phyloP scores from a whole-genome alignment of 352 stramenopile genomes.

The Elongisporangium prolatum region DNA sequence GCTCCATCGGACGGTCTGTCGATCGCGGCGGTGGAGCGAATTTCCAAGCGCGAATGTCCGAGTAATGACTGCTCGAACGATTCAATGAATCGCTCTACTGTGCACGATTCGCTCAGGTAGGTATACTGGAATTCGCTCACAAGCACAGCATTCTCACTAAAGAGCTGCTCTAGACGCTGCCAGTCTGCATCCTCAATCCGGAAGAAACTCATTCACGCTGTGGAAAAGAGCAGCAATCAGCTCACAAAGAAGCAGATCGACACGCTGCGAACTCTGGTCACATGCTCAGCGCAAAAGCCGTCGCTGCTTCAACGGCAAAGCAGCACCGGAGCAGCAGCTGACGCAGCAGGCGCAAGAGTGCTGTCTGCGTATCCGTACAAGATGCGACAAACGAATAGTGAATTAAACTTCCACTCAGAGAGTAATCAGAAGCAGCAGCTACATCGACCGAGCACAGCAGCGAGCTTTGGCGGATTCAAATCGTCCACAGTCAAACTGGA shows the following conservation, averaged over 20 bases:
- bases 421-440: background rate
- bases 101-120: conserved; percentile 7
- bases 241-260: conserved; percentile 33
- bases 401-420: background rate
- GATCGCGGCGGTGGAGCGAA: background rate
- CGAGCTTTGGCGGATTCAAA: conserved; percentile 31
- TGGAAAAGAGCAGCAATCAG: conserved; percentile 39
- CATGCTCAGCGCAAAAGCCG: conserved; percentile 2
- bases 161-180: conserved; percentile 33
- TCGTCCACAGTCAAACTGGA: conserved; percentile 48
- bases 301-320: conserved; percentile 5
- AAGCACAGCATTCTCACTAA: conserved; percentile 10
- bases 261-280: conserved; percentile 25
- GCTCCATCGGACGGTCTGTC: background rate
- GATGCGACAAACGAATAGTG: background rate
- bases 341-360: background rate
- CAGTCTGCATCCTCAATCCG: conserved; percentile 61
- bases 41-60: background rate
- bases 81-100: background rate
- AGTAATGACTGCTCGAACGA: background rate
- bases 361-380: background rate
- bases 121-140: conserved; percentile 15
- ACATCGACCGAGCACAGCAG: conserved; percentile 6
- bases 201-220: conserved; percentile 55
- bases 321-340: background rate